These are phyloP conservation scores for Drosera spatulata DNA, from an alignment of 179 eudicot species.

Conservation along the genomic window DNA sequence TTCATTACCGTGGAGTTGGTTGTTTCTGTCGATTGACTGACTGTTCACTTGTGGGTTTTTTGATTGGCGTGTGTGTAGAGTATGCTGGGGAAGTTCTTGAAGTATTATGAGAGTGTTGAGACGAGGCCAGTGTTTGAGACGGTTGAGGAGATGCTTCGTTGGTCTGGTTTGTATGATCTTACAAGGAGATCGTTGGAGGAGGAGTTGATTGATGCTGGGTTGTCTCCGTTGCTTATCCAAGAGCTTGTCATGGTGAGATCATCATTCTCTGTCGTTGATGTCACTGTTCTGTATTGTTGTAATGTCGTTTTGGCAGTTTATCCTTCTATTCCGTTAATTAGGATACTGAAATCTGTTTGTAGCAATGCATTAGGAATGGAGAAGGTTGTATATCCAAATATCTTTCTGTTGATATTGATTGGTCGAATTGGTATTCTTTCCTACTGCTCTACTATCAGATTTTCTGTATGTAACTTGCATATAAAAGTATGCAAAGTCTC, in stretches of 20 bases:
- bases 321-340: too few relatives aligned
- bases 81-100: conserved; percentile 45
- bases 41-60: background rate
- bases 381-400: too few relatives aligned
- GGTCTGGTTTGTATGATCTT: conserved; percentile 77
- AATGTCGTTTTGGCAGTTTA: background rate
- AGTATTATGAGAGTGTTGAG: conserved; percentile 49
- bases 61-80: conserved; percentile 22
- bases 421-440: too few relatives aligned
- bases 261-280: too few relatives aligned
- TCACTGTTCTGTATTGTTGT: background rate
- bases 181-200: conserved; percentile 52
- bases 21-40: too few relatives aligned
- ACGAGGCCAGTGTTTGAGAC: conserved; percentile 69
- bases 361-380: conserved; percentile 17
- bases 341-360: conserved; percentile 17
- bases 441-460: too few relatives aligned
- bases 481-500: too few relatives aligned
- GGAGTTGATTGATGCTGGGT: conserved; percentile 51
- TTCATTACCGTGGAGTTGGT: too few relatives aligned
- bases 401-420: too few relatives aligned
- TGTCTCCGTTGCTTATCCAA: conserved; percentile 61
- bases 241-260: conserved; percentile 38
- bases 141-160: conserved; percentile 79
- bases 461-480: too few relatives aligned